Evolutionary conservation across 2,329 filamentous ascomycete species (phyloP).

Genomic region (Colletotrichum ledebouriae): DNA sequence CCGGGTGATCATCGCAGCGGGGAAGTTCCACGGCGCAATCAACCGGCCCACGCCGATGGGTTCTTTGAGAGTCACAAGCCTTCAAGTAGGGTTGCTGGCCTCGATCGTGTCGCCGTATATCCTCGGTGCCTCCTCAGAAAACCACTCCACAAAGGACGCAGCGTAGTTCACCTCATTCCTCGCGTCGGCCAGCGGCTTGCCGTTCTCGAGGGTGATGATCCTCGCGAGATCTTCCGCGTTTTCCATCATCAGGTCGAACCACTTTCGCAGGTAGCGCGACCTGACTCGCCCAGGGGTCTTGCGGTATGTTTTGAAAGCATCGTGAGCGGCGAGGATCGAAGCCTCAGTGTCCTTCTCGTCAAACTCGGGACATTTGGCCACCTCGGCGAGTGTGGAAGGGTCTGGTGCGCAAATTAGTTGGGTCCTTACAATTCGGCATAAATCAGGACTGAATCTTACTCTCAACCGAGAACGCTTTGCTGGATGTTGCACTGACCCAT

Average conservation of each 20-base stretch:
- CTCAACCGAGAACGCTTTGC: slow-evolving; percentile 79
- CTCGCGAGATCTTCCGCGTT: slow-evolving; percentile 76
- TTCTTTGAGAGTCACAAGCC: slow-evolving; percentile 73
- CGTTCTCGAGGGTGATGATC: slow-evolving; percentile 79
- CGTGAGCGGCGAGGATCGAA: slow-evolving; percentile 77
- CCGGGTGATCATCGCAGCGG: slow-evolving; percentile 66
- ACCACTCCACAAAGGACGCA: slow-evolving; percentile 74
- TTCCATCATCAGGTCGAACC: slow-evolving; percentile 76
- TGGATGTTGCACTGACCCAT: slow-evolving; percentile 79
- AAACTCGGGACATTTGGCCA: slow-evolving; percentile 81
- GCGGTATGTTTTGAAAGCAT: slow-evolving; percentile 73
- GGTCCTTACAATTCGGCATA: neutral
- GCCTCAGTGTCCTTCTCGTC: slow-evolving; percentile 74
- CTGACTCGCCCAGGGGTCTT: slow-evolving; percentile 72
- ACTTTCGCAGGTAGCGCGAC: slow-evolving; percentile 71
- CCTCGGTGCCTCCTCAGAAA: slow-evolving; percentile 73
- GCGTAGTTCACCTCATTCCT: slow-evolving; percentile 70
- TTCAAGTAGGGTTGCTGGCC: slow-evolving; percentile 70
- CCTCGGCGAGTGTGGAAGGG: slow-evolving; percentile 77
- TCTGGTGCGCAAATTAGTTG: slow-evolving; percentile 59
- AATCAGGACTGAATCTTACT: slow-evolving; percentile 53
- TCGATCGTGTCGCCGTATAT: slow-evolving; percentile 71
- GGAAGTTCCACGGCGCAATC: slow-evolving; percentile 85
- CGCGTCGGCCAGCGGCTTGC: slow-evolving; percentile 75
- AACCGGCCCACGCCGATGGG: slow-evolving; percentile 82